These are phyloP conservation scores for Cercis canadensis DNA, from an alignment of 306 rosid species.

Conservation along the genomic window DNA sequence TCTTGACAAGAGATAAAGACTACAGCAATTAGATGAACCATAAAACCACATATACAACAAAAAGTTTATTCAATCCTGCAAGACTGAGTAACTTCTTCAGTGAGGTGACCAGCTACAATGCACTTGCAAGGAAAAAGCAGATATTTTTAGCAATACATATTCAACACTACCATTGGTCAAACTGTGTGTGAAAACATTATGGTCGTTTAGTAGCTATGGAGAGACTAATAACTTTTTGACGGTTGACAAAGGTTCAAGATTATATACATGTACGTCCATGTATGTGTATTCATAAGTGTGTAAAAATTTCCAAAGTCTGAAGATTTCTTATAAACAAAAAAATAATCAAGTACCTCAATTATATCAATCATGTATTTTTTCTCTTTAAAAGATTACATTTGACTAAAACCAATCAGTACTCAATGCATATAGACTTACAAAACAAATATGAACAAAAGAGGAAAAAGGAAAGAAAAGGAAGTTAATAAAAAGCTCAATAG, in stretches of 20 bases:
- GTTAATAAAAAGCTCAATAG: not conserved
- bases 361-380: constrained; percentile 7
- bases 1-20: constrained; percentile 46
- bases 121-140: not conserved
- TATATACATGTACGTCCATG: not conserved
- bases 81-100: constrained; percentile 3
- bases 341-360: not conserved
- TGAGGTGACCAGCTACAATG: constrained; percentile 22
- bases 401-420: not conserved
- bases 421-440: constrained; percentile 3
- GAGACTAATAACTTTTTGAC: constrained; percentile 8
- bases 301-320: not conserved
- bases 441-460: no score
- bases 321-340: not conserved
- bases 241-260: not conserved
- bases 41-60: constrained; percentile 14
- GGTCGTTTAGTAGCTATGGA: constrained; percentile 1
- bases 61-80: not conserved
- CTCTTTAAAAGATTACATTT: not conserved
- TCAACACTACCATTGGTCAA: not conserved
- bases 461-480: not conserved
- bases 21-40: constrained; percentile 15
- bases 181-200: not conserved
- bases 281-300: not conserved
- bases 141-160: constrained; percentile 1